Base-by-base conservation (phyloP, 306 rosid species). In the Cucurbita maxima region DNA sequence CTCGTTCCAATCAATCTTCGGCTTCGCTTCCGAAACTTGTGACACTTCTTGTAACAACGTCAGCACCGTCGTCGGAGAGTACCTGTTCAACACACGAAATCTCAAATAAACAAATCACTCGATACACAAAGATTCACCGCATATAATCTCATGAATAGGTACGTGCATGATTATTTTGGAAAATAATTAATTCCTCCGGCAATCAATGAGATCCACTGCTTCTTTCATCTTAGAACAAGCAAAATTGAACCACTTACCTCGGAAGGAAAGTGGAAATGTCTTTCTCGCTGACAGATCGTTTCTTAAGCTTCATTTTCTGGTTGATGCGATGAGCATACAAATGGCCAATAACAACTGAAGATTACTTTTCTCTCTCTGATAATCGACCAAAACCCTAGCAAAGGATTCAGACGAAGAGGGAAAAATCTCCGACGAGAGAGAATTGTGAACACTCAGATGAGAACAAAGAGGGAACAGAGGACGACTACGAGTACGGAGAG, bases 1-100 rank as follows among this genome's bases (percentile, higher is more conserved):
- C 53, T 74, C 87, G 71, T 86, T 86, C 97, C 97, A 95, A 79
- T 91, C 92, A 45, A 91, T 86, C 79, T 88, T 89, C 44, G 34
- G 18, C 79, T 89, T 89, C 40, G 34, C 18, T 0, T 77, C 76
- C 30, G 88, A 30, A 40, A 66, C 77, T 20, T 78, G 81, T 3
- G 90, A 77, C 62, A 95, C 81, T 73, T 95, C 99, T 38, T 83
- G 96, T 68, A 95, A 86, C 81, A 91, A 72, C 9, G 89, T 76
- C 75, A 95, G 57, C 75, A 95, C 80, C 5, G 85, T 86, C 5
- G 82, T 45, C 55, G 87, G 64, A 1, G 86, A 64, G 47, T 95
- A 91, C 84, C 97, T 95, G 67, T 57, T 30, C 58, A 70, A 68
- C 11, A 63, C 18, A 34, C 47, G 25, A 45, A 69, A 76, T 61